These are phyloP conservation scores for Helianthus tuberosus DNA, from an alignment of 129 eudicot species.

Conservation along the genomic window DNA sequence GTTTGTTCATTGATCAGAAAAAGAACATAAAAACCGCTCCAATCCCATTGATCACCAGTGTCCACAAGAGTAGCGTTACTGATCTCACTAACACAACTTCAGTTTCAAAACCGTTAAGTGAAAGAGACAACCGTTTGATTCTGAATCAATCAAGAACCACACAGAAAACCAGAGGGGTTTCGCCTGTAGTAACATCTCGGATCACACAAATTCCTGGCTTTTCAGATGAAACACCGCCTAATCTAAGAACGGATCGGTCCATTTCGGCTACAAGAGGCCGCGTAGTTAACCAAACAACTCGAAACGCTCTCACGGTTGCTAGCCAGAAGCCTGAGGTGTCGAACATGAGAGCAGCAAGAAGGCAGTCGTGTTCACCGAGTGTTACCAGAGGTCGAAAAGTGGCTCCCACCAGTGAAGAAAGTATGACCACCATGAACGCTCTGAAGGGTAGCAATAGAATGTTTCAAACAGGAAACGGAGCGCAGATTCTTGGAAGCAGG, in stretches of 20 bases:
- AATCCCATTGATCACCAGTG: conserved; percentile 28
- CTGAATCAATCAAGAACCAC: conserved; percentile 43
- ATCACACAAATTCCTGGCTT: conserved; percentile 31
- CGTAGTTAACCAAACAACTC: conserved; percentile 20
- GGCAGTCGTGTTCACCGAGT: conserved; percentile 74
- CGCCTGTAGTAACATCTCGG: conserved; percentile 48
- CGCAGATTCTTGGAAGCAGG: conserved; percentile 62
- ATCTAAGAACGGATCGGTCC: conserved; percentile 52
- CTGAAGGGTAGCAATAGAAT: conserved; percentile 31
- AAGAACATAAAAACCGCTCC: conserved; percentile 64
- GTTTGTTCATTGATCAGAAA: conserved; percentile 44
- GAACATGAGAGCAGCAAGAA: conserved; percentile 28
- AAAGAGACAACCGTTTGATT: conserved; percentile 37
- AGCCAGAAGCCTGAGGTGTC: conserved; percentile 32
- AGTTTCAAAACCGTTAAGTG: conserved; percentile 26
- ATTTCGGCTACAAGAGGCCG: conserved; percentile 55
- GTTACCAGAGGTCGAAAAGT: conserved; percentile 61
- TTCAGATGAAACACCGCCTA: conserved; percentile 59
- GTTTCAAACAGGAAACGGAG: conserved; percentile 41
- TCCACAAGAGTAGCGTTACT: conserved; percentile 23
- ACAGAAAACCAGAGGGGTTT: conserved; percentile 54
- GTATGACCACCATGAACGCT: neutral
- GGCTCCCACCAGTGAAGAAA: conserved; percentile 36
- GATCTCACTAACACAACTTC: conserved; percentile 15
- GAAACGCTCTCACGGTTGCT: neutral